phyloP scores from a whole-genome alignment of 768 basidiomycete species.

The Lactarius hengduanensis region DNA sequence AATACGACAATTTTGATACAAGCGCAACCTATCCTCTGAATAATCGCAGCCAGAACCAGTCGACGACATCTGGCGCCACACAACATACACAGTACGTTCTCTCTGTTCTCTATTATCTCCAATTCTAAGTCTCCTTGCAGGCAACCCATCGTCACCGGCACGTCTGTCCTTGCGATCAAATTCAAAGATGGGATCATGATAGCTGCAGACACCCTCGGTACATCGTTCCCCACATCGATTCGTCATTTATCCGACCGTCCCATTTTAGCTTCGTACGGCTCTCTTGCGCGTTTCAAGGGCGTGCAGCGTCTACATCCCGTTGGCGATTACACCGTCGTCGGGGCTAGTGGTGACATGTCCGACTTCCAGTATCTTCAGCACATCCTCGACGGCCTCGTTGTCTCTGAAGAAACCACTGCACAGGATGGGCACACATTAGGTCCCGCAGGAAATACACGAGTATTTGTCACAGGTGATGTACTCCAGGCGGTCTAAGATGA shows the following conservation, averaged over 20 bases:
- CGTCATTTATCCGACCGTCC: not conserved
- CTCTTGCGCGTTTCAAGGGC: slow-evolving; percentile 95
- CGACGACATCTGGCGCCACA: slow-evolving; percentile 52
- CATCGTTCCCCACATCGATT: slow-evolving; percentile 29
- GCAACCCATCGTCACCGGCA: slow-evolving; percentile 94
- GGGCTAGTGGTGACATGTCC: slow-evolving; percentile 94
- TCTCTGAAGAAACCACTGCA: slow-evolving; percentile 69
- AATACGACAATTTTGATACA: slow-evolving; percentile 72
- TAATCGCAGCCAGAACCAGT: slow-evolving; percentile 50
- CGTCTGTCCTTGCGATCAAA: slow-evolving; percentile 92
- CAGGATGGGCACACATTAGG: slow-evolving; percentile 84
- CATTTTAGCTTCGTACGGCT: slow-evolving; percentile 85
- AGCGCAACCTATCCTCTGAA: slow-evolving; percentile 77
- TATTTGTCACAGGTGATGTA: slow-evolving; percentile 93
- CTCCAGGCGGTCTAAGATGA: slow-evolving; percentile 76
- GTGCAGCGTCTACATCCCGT: slow-evolving; percentile 84
- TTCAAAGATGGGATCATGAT: slow-evolving; percentile 98
- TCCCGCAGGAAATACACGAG: slow-evolving; percentile 89
- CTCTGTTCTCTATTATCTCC: not conserved
- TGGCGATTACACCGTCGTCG: slow-evolving; percentile 82
- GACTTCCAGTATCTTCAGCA: slow-evolving; percentile 94
- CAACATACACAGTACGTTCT: slow-evolving; percentile 74
- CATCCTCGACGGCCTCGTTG: slow-evolving; percentile 71
- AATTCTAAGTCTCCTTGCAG: slow-evolving; percentile 39
- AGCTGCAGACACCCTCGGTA: slow-evolving; percentile 96